phyloP scores from a whole-genome alignment of 768 basidiomycete genomes.

The Serpula lacrymans region DNA sequence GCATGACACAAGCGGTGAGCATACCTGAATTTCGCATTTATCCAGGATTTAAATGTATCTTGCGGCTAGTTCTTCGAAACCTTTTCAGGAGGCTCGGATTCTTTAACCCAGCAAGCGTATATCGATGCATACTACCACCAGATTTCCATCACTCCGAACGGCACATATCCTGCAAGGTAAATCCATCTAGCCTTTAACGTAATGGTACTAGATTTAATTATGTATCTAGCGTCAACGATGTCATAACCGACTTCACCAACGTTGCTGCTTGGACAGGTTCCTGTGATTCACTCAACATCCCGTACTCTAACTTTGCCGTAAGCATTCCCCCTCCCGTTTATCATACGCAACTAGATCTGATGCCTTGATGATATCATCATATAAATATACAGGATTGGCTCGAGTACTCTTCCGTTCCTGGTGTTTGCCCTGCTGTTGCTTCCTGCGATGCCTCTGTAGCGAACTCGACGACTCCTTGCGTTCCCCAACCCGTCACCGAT shows the following conservation, averaged over 20 bases:
- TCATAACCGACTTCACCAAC: constrained; percentile 9
- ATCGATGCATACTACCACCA: constrained; percentile 18
- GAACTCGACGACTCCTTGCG: too few species aligned
- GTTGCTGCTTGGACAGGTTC: constrained; percentile 21
- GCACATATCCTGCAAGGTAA: constrained; percentile 16
- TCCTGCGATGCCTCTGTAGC: not conserved
- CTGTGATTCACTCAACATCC: constrained; percentile 17
- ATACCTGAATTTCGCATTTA: not conserved
- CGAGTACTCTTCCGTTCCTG: too few species aligned
- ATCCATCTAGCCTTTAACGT: not conserved
- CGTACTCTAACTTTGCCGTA: constrained; percentile 18
- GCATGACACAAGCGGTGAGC: constrained; percentile 13
- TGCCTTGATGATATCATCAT: too few species aligned
- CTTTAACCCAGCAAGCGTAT: constrained; percentile 20
- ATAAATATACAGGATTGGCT: too few species aligned
- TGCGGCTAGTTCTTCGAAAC: constrained; percentile 16
- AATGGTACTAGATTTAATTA: not conserved
- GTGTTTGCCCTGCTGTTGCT: too few species aligned
- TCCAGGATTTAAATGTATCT: not conserved
- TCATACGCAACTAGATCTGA: too few species aligned
- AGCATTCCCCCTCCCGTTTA: not conserved
- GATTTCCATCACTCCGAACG: constrained; percentile 14
- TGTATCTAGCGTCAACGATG: constrained; percentile 5
- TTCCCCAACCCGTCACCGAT: too few species aligned
- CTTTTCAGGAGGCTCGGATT: constrained; percentile 15